Percentiles rank a stretch among this genome's conserved stretches.
Evolutionary conservation across 495 filamentous ascomycete genomes (phyloP).

Genomic region (Massariosphaeria phaeospora): DNA sequence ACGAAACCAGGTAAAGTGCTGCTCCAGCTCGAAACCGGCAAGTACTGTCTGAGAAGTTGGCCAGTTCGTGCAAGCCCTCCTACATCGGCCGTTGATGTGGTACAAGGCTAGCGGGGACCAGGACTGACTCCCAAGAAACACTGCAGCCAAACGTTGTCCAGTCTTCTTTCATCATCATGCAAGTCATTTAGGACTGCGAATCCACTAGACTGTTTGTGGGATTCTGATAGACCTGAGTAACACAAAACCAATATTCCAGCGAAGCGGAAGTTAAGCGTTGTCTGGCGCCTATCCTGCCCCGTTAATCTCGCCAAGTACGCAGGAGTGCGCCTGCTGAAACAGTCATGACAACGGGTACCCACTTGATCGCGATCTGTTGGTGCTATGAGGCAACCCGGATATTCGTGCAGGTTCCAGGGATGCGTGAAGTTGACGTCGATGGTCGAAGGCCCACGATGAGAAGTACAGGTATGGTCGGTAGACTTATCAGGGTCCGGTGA

Average conservation of each 20-base stretch:
- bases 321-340: conserved; percentile 16
- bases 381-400: background rate
- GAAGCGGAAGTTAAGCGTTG: background rate
- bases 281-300: conserved; percentile 9
- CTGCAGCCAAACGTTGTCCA: background rate
- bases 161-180: background rate
- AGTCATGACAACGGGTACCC: conserved; percentile 11
- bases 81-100: conserved; percentile 5
- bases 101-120: background rate
- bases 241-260: conserved; percentile 10
- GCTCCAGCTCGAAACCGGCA: background rate
- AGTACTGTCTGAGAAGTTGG: background rate
- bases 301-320: background rate
- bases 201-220: background rate
- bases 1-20: conserved; percentile 12
- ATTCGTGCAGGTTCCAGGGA: background rate
- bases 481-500: too few species aligned
- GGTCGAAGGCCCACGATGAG: too few species aligned
- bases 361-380: conserved; percentile 13
- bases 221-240: too few species aligned
- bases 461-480: too few species aligned
- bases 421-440: too few species aligned
- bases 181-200: conserved; percentile 4
- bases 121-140: background rate
- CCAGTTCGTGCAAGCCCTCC: conserved; percentile 11